A percentile compares a stretch with the other conserved stretches of the same genome.
These are phyloP conservation scores for Potentilla sterilis DNA, from an alignment of 306 rosid species.

Conservation along the genomic window DNA sequence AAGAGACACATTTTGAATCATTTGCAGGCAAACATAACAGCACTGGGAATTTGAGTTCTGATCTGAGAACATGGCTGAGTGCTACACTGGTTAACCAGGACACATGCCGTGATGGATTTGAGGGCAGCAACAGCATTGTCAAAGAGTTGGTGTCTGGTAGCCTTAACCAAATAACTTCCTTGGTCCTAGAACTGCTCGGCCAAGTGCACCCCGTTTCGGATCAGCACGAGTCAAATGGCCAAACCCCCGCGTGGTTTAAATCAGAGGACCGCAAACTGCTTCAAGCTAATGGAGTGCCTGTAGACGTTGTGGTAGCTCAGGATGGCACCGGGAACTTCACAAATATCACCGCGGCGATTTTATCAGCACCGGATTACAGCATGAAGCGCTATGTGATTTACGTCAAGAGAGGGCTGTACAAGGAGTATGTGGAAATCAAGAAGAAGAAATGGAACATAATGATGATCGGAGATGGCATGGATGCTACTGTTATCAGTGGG, in stretches of 20 bases:
- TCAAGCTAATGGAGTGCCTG: constrained; percentile 33
- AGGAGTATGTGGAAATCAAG: constrained; percentile 76
- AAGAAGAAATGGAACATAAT: constrained; percentile 90
- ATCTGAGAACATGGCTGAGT: constrained; percentile 87
- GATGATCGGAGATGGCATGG: constrained; percentile 82
- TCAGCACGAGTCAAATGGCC: constrained; percentile 2
- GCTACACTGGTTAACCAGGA: constrained; percentile 64
- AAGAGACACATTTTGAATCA: not conserved
- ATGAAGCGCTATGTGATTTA: constrained; percentile 60
- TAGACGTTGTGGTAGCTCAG: constrained; percentile 55
- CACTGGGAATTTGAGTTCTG: constrained; percentile 66
- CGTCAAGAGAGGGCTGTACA: constrained; percentile 64
- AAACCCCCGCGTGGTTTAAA: constrained; percentile 60
- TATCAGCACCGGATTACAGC: constrained; percentile 76
- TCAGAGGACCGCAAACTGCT: constrained; percentile 46
- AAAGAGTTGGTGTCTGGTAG: constrained; percentile 40
- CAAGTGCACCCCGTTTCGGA: constrained; percentile 39
- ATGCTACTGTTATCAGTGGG: constrained; percentile 65
- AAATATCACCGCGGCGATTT: constrained; percentile 59
- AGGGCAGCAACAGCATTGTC: constrained; percentile 61
- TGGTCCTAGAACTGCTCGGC: constrained; percentile 44
- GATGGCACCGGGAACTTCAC: constrained; percentile 76
- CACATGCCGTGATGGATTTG: constrained; percentile 81
- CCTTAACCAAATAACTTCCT: constrained; percentile 43
- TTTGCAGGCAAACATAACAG: constrained; percentile 56